Base-by-base conservation (phyloP, 208 protist species). In the Novymonas esmeraldas region DNA sequence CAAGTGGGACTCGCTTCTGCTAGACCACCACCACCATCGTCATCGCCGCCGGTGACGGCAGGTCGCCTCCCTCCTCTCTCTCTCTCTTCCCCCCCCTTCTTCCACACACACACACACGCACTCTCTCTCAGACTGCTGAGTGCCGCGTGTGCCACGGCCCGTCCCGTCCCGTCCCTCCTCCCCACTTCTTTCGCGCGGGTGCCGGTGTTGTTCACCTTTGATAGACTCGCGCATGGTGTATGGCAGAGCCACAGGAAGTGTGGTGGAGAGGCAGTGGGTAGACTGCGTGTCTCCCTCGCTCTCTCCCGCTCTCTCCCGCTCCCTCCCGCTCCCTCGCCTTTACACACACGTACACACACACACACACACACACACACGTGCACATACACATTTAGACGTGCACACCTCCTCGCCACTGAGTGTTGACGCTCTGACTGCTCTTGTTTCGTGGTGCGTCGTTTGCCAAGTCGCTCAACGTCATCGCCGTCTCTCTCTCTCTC, bases 1-100 rank as follows among this genome's bases (percentile, higher is more conserved):
- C 2, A 77, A 77, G 57, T 77, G 71, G 64, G 33, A 64, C 22
- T 59, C 24, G 5, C 39, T 77, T 13, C 52, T 77, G 1, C 44
- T 36, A 39, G 20, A 26, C 20, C n/a, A 26, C 34, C 29, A 44
- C 34, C 36, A 14, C 18, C 54, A 44, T 11, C 34, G 22, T 22
- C 14, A 22, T 44, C 9, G 54, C 16, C 28, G 54, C n/a, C 39
- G 31, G 34, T 26, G 22, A 57, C 51, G 9, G 18, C 20, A n/a
- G n/a, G n/a, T n/a, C n/a, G n/a, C n/a, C n/a, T n/a, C n/a, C n/a
- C n/a, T n/a, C n/a, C n/a, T n/a, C n/a, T n/a, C n/a, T n/a, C n/a
- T n/a, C n/a, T n/a, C n/a, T n/a, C n/a, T n/a, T n/a, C n/a, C n/a
- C n/a, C n/a, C n/a, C n/a, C n/a, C n/a, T n/a, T n/a, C n/a, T n/a